Percentiles rank a stretch among this genome's conserved stretches.
Conservation (phyloP, 176 grass and related monocot species). For the Secale cereale region DNA sequence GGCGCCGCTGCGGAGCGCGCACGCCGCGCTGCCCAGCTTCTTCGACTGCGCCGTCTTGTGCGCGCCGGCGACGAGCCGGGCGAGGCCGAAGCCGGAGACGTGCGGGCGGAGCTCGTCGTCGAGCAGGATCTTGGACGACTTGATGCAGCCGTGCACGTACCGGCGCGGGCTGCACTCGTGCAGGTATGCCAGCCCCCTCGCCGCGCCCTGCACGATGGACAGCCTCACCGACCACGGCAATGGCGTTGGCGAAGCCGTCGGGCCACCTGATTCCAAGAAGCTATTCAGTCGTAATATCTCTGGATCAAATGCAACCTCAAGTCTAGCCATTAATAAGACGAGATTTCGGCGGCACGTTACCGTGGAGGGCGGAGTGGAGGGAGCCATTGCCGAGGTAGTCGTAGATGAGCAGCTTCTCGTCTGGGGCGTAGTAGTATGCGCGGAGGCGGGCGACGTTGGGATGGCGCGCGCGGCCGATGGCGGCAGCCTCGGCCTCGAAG, state of each 20-base stretch:
- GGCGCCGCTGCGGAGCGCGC: conserved; percentile 34
- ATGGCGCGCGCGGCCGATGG: conserved; percentile 72
- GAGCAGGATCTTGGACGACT: conserved; percentile 88
- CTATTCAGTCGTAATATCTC: background rate
- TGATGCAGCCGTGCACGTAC: conserved; percentile 85
- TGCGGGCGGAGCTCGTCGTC: conserved; percentile 77
- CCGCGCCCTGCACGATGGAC: conserved; percentile 74
- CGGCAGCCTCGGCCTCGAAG: conserved; percentile 73
- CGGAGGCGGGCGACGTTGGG: conserved; percentile 82
- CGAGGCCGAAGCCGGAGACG: conserved; percentile 85
- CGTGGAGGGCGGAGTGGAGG: conserved; percentile 87
- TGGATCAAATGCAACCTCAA: background rate
- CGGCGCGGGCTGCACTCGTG: conserved; percentile 93
- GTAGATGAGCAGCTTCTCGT: conserved; percentile 98
- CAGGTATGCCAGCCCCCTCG: conserved; percentile 62
- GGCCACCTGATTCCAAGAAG: conserved; percentile 44
- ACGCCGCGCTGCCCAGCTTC: conserved; percentile 47
- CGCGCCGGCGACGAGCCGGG: conserved; percentile 63
- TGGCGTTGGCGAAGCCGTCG: conserved; percentile 49
- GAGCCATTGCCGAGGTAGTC: conserved; percentile 90
- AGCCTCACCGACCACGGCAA: conserved; percentile 71
- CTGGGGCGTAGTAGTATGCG: conserved; percentile 95
- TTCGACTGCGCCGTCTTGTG: conserved; percentile 59
- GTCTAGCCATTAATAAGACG: background rate
- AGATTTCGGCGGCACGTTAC: conserved; percentile 8